Evolutionary conservation across 352 stramenopile genomes (phyloP).

Genomic region (Phytopythium sindhum): DNA sequence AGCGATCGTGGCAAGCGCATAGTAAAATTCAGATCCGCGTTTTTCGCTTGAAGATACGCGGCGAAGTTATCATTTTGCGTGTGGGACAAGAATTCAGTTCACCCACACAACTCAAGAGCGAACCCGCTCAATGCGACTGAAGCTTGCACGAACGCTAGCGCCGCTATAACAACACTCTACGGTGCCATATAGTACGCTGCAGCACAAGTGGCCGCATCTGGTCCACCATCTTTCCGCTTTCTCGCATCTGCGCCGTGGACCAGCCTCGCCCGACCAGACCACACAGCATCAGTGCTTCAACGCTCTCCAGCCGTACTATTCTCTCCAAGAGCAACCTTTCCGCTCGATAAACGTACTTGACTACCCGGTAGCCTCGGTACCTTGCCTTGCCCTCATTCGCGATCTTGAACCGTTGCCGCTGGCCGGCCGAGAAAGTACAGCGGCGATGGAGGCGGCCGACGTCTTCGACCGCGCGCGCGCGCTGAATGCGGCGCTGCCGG

Average conservation of each 20-base stretch:
- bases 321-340: neutral
- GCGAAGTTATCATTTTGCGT: neutral
- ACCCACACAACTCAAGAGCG: neutral
- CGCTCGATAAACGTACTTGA: neutral
- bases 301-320: neutral
- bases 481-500: conserved; percentile 39
- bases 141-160: too few species aligned
- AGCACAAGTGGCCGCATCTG: neutral
- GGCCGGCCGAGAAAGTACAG: conserved; percentile 12
- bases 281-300: neutral
- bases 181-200: neutral
- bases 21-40: neutral
- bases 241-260: neutral
- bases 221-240: neutral
- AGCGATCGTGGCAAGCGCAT: neutral
- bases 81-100: conserved; percentile 4
- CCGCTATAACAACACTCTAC: too few species aligned
- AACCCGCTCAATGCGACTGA: neutral
- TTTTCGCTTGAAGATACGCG: neutral
- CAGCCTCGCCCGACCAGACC: neutral
- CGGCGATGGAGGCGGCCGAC: conserved; percentile 13
- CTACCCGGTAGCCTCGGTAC: neutral
- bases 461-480: conserved; percentile 33
- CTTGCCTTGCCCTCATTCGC: too few species aligned
- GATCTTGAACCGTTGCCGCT: conserved; percentile 8